Conservation (phyloP, 2,329 filamentous ascomycete species). For the Paracorniculantispora psalliotae region DNA sequence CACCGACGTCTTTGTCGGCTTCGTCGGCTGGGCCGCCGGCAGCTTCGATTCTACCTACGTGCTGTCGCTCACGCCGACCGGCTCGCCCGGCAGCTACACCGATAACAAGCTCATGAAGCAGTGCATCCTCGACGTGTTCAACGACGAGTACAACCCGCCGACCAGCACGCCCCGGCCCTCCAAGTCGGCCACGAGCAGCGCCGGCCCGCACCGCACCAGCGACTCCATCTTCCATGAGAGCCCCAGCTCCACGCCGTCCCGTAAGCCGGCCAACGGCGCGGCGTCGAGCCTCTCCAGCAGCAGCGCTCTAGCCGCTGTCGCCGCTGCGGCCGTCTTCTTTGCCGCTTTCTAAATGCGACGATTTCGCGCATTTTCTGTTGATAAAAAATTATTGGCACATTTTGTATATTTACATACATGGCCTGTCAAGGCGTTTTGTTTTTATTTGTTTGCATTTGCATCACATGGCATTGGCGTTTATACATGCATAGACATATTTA, state of each 20-base stretch:
- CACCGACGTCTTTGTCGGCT: conserved; percentile 42
- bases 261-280: not conserved
- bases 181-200: not conserved
- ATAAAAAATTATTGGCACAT: not conserved
- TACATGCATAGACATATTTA: no score
- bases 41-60: conserved; percentile 38
- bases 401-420: not conserved
- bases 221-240: conserved; percentile 2
- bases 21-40: conserved; percentile 43
- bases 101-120: conserved; percentile 40
- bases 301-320: not conserved
- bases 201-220: not conserved
- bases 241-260: not conserved
- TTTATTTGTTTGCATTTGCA: not conserved
- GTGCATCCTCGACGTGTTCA: conserved; percentile 37
- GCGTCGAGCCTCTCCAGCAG: not conserved
- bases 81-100: conserved; percentile 21
- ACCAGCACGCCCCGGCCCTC: conserved; percentile 2
- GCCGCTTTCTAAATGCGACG: not conserved
- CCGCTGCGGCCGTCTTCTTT: not conserved
- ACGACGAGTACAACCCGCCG: conserved; percentile 15
- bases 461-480: not conserved
- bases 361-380: not conserved
- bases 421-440: not conserved
- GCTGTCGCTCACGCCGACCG: conserved; percentile 37